Conservation (phyloP, 139 green algal species). For the Chlamydomonas sphaeroides region DNA sequence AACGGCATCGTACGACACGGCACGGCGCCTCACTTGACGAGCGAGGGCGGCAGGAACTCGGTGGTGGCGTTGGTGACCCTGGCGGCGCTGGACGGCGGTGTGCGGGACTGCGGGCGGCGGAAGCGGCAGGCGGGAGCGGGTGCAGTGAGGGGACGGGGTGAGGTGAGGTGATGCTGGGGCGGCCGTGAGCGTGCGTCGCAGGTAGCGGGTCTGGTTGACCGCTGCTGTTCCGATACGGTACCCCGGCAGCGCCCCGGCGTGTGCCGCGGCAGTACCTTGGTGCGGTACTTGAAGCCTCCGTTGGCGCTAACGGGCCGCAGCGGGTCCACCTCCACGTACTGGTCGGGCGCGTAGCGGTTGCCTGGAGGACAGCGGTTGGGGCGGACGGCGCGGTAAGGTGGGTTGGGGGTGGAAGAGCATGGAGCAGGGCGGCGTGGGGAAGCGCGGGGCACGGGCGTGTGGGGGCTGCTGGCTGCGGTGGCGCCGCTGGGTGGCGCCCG, state of each 20-base stretch:
- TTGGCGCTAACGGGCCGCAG: neutral
- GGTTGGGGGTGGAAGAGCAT: too few relatives aligned
- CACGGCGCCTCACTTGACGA: constrained; percentile 5
- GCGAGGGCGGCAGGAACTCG: constrained; percentile 44
- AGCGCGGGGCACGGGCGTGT: too few relatives aligned
- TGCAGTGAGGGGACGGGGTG: neutral
- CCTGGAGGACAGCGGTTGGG: constrained; percentile 7
- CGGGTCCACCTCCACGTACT: neutral
- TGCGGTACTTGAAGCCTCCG: neutral
- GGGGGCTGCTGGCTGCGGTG: too few relatives aligned
- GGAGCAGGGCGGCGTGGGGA: too few relatives aligned
- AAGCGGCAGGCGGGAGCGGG: neutral
- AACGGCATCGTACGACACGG: too few relatives aligned
- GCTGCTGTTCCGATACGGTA: too few relatives aligned
- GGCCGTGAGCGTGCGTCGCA: too few relatives aligned
- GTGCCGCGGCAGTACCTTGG: too few relatives aligned
- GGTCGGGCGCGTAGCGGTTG: constrained; percentile 25
- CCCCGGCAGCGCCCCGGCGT: too few relatives aligned
- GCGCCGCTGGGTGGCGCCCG: too few relatives aligned
- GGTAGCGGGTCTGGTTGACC: too few relatives aligned
- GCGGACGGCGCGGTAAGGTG: neutral
- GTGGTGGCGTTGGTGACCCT: neutral
- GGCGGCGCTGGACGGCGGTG: neutral
- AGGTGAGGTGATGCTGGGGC: too few relatives aligned
- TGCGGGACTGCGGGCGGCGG: neutral